Conservation (phyloP, 768 basidiomycete genomes). For the Imleria badia region DNA sequence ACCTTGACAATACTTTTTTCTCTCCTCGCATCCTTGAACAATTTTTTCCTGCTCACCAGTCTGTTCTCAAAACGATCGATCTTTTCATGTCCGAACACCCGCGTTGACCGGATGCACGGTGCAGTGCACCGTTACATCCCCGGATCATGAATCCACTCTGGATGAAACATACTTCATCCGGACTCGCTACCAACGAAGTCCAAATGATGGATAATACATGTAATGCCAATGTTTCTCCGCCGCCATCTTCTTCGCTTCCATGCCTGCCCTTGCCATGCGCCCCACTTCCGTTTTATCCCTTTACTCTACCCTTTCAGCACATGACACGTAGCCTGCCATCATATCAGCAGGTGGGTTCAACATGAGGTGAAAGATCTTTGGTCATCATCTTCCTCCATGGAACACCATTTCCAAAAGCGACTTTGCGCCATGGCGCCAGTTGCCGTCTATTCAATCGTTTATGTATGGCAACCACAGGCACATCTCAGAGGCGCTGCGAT, state of each 20-base stretch:
- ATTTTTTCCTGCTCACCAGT: slow-evolving; percentile 20
- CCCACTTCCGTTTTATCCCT: slow-evolving; percentile 26
- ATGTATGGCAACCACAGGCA: slow-evolving; percentile 28
- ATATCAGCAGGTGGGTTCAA: slow-evolving; percentile 31
- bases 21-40: slow-evolving; percentile 10
- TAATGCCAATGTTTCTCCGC: slow-evolving; percentile 17
- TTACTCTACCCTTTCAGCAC: slow-evolving; percentile 22
- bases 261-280: slow-evolving; percentile 21
- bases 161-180: slow-evolving; percentile 10
- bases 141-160: slow-evolving; percentile 29
- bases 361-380: slow-evolving; percentile 35
- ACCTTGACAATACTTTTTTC: not conserved
- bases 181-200: slow-evolving; percentile 7
- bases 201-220: slow-evolving; percentile 13
- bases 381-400: slow-evolving; percentile 24
- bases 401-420: slow-evolving; percentile 24
- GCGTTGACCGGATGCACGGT: slow-evolving; percentile 28
- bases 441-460: slow-evolving; percentile 30
- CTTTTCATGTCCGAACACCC: slow-evolving; percentile 34
- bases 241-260: slow-evolving; percentile 25
- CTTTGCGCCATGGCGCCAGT: slow-evolving; percentile 23
- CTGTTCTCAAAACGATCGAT: slow-evolving; percentile 10
- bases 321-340: slow-evolving; percentile 27
- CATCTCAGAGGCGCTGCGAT: slow-evolving; percentile 23
- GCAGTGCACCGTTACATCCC: slow-evolving; percentile 24